Evolutionary conservation across 2,329 filamentous ascomycete species (phyloP).

Genomic region (Epichloe scottii): DNA sequence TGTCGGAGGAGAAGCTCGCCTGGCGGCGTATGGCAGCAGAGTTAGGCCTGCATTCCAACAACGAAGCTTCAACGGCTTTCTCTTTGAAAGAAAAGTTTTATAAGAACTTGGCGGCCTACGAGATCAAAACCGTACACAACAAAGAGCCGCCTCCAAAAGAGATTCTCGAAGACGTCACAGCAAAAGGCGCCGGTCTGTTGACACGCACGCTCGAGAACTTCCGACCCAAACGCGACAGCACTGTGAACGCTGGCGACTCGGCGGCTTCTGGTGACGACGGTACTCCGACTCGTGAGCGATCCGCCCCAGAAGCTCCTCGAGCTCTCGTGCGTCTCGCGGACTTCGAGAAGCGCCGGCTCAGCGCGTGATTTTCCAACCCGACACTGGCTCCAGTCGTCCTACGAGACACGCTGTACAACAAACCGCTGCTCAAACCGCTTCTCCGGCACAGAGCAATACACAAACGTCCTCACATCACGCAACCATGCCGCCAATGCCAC

Average conservation of each 20-base stretch:
- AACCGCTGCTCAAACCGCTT: slow-evolving; percentile 20
- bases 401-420: slow-evolving; percentile 44
- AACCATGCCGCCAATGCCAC: slow-evolving; percentile 18
- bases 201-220: slow-evolving; percentile 71
- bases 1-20: slow-evolving; percentile 71
- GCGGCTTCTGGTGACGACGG: slow-evolving; percentile 48
- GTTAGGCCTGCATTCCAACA: slow-evolving; percentile 60
- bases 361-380: slow-evolving; percentile 73
- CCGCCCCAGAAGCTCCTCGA: slow-evolving; percentile 37
- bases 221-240: slow-evolving; percentile 32
- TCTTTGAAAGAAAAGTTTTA: slow-evolving; percentile 81
- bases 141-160: slow-evolving; percentile 78
- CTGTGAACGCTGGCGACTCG: slow-evolving; percentile 41
- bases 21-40: slow-evolving; percentile 72
- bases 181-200: slow-evolving; percentile 70
- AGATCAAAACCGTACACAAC: slow-evolving; percentile 65
- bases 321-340: slow-evolving; percentile 47
- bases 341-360: slow-evolving; percentile 76
- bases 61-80: slow-evolving; percentile 75
- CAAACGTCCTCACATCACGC: slow-evolving; percentile 21
- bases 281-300: slow-evolving; percentile 42
- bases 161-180: slow-evolving; percentile 77
- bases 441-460: slow-evolving; percentile 15
- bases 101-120: slow-evolving; percentile 77
- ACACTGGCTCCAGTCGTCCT: slow-evolving; percentile 52